Evolutionary conservation across 345 rosid genomes (phyloP).

Genomic region (Eucalyptus melliodora): DNA sequence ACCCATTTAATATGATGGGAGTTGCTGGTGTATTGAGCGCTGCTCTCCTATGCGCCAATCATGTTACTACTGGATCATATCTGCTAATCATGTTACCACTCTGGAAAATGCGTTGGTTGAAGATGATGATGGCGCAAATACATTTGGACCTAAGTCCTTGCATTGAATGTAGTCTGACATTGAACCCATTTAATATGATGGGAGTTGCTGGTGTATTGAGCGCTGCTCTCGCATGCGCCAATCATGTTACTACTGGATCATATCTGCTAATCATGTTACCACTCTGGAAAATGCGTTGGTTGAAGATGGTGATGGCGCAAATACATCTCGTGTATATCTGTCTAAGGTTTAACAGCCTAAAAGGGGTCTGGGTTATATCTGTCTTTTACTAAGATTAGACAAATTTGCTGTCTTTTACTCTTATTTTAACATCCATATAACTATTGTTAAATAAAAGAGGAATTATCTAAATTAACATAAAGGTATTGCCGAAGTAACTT

Average conservation of each 20-base stretch:
- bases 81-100: not conserved
- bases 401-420: not conserved
- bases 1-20: not conserved
- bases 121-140: not conserved
- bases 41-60: not conserved
- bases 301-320: not conserved
- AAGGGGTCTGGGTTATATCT: not conserved
- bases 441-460: not conserved
- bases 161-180: not conserved
- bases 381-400: not conserved
- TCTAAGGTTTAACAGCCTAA: not conserved
- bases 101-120: not conserved
- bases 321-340: not conserved
- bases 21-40: not conserved
- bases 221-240: not conserved
- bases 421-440: not conserved
- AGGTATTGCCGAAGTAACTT: not conserved
- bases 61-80: too few species aligned
- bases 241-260: not conserved
- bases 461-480: not conserved
- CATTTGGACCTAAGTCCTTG: not conserved
- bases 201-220: not conserved
- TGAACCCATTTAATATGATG: not conserved
- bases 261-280: not conserved
- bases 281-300: not conserved